Evolutionary conservation across 495 filamentous ascomycete species (phyloP).

Genomic region (Tuber calosporum): DNA sequence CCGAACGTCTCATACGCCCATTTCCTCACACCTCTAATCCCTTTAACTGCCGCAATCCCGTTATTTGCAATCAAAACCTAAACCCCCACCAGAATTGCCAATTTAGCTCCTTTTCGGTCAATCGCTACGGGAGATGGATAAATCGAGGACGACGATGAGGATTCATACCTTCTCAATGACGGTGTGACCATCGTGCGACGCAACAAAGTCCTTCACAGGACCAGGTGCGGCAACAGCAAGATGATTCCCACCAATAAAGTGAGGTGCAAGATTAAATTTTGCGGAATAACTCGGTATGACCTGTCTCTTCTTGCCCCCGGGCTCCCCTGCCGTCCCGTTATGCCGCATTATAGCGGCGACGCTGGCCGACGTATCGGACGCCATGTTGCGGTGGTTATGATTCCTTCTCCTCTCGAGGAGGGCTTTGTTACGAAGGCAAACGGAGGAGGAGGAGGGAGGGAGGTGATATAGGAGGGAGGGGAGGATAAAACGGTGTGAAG

Average conservation of each 20-base stretch:
- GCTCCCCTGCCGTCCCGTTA: conserved; percentile 26
- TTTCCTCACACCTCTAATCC: conserved; percentile 97
- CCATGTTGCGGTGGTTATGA: conserved; percentile 15
- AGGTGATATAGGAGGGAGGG: conserved; percentile 12
- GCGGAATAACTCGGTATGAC: conserved; percentile 51
- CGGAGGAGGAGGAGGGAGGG: conserved; percentile 6
- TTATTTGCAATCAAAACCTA: conserved; percentile 99
- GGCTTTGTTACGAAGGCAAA: background rate
- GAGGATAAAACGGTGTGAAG: conserved; percentile 12
- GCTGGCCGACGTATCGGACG: conserved; percentile 34
- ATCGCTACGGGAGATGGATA: background rate
- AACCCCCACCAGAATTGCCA: background rate
- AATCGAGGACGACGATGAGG: background rate
- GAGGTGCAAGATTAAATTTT: conserved; percentile 70
- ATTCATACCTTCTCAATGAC: conserved; percentile 86
- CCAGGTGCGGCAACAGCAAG: conserved; percentile 69
- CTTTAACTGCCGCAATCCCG: conserved; percentile 98
- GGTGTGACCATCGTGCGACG: conserved; percentile 82
- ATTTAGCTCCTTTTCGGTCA: background rate
- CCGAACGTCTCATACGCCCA: conserved; percentile 99
- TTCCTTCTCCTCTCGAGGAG: conserved; percentile 14
- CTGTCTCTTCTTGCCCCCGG: conserved; percentile 36
- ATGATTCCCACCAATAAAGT: conserved; percentile 93
- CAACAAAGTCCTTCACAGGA: conserved; percentile 89
- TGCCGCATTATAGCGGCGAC: conserved; percentile 34